phyloP scores from a whole-genome alignment of 148 eudicot species.

The Silene uniflora region DNA sequence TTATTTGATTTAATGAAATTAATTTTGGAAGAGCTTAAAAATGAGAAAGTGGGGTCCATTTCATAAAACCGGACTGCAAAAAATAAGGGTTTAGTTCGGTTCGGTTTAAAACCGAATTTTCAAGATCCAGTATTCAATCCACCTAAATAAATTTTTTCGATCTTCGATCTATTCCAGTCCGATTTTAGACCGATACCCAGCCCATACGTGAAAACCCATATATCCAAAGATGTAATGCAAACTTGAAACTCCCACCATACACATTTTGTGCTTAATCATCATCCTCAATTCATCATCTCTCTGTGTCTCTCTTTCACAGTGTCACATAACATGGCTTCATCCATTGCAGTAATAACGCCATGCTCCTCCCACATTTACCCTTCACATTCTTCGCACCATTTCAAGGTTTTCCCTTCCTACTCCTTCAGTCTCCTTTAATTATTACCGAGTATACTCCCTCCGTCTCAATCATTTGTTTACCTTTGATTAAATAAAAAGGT shows the following conservation, averaged over 20 bases:
- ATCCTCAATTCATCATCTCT: background rate
- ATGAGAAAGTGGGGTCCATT: too few species aligned
- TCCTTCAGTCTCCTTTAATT: background rate
- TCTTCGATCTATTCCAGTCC: too few species aligned
- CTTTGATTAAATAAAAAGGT: too few species aligned
- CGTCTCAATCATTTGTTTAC: background rate
- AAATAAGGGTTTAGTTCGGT: too few species aligned
- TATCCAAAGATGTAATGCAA: background rate
- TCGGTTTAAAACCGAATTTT: too few species aligned
- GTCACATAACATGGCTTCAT: constrained; percentile 1
- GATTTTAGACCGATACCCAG: too few species aligned
- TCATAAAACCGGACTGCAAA: too few species aligned
- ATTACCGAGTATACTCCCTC: background rate
- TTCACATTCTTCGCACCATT: background rate
- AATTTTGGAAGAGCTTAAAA: too few species aligned
- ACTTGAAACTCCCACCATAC: background rate
- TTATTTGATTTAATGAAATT: too few species aligned
- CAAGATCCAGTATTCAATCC: too few species aligned
- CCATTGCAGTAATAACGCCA: constrained; percentile 5
- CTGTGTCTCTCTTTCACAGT: background rate
- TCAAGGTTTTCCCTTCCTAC: background rate
- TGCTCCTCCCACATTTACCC: constrained; percentile 6
- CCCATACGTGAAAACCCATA: background rate
- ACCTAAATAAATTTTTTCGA: too few species aligned
- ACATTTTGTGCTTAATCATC: background rate